Percentiles rank a stretch among this genome's conserved stretches.
Evolutionary conservation across 75 land plant species (phyloP).

Genomic region (Cupressus sempervirens): DNA sequence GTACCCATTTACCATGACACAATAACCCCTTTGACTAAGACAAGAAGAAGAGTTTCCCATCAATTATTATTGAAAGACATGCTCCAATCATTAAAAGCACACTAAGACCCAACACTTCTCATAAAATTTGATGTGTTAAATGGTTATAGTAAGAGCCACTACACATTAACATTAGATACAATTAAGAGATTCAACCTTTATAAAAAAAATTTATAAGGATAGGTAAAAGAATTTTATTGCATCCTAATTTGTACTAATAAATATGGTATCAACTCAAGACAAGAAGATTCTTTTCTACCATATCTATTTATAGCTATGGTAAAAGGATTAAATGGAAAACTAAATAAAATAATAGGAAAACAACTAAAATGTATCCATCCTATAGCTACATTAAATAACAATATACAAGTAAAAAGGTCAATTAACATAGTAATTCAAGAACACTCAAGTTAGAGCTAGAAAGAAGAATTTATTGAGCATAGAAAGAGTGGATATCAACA

Average conservation of each 20-base stretch:
- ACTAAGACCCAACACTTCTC: neutral
- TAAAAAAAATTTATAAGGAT: neutral
- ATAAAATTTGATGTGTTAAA: no score
- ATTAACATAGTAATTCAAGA: no score
- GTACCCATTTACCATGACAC: no score
- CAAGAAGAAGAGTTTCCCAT: no score
- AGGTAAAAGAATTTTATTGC: no score
- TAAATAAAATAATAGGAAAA: neutral
- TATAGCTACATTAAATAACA: neutral
- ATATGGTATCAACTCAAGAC: neutral
- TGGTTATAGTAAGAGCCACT: neutral
- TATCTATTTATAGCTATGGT: neutral
- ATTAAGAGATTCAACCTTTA: neutral
- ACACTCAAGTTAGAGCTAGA: neutral
- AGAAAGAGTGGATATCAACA: neutral
- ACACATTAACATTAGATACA: neutral
- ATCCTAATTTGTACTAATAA: no score
- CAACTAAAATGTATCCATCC: neutral
- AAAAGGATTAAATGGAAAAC: neutral
- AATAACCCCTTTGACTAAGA: no score
- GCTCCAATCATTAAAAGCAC: neutral
- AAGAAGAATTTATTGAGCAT: neutral
- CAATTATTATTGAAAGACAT: no score
- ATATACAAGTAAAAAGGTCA: neutral
- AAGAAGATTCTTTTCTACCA: neutral